These are phyloP conservation scores for Tephrocybe sp. DNA, from an alignment of 768 basidiomycete species.

Conservation along the genomic window DNA sequence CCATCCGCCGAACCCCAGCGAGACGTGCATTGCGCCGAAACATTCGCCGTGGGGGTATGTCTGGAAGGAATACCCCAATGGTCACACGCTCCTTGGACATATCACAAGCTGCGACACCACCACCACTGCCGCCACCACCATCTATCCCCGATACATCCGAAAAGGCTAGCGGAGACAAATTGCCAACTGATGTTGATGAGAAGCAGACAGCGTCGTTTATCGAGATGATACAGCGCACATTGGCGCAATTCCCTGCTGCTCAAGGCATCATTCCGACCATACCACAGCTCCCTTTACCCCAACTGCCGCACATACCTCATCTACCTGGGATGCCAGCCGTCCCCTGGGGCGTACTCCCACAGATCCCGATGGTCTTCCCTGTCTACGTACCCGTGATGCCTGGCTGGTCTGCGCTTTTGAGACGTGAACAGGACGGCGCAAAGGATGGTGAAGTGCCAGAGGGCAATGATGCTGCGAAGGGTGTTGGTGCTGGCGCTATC, in stretches of 20 bases:
- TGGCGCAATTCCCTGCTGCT: slow-evolving; percentile 61
- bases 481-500: slow-evolving; percentile 41
- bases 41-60: slow-evolving; percentile 26
- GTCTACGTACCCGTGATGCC: slow-evolving; percentile 70
- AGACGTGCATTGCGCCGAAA: slow-evolving; percentile 36
- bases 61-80: slow-evolving; percentile 27
- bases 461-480: slow-evolving; percentile 33
- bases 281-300: slow-evolving; percentile 50
- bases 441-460: slow-evolving; percentile 26
- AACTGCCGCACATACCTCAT: slow-evolving; percentile 60
- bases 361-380: slow-evolving; percentile 78
- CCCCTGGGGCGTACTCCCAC: slow-evolving; percentile 61
- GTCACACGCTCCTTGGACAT: slow-evolving; percentile 26
- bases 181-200: slow-evolving; percentile 30
- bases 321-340: slow-evolving; percentile 69
- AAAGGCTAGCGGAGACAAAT: slow-evolving; percentile 24
- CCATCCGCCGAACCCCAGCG: slow-evolving; percentile 29
- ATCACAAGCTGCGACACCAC: slow-evolving; percentile 34
- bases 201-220: slow-evolving; percentile 57
- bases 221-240: slow-evolving; percentile 74
- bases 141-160: slow-evolving; percentile 13
- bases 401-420: slow-evolving; percentile 63
- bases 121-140: no score
- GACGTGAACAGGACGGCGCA: slow-evolving; percentile 40
- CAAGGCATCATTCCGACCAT: slow-evolving; percentile 49